phyloP scores from a whole-genome alignment of 805 yeast genomes.

The Metschnikowia noctiluminum region DNA sequence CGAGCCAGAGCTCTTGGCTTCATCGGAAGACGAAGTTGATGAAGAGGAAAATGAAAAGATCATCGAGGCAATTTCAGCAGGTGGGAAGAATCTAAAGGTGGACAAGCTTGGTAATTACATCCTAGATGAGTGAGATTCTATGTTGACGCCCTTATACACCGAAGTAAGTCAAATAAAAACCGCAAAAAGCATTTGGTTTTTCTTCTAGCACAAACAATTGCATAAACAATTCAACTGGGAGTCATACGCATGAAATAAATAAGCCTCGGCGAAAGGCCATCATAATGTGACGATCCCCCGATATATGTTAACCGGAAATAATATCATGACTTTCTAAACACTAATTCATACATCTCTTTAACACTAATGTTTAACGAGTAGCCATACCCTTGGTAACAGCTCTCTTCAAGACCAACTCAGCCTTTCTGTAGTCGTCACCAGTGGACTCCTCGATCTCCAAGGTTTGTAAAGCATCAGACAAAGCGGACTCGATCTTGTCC shows the following conservation, averaged over 20 bases:
- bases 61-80: slow-evolving; percentile 64
- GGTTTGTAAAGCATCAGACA: slow-evolving; percentile 97
- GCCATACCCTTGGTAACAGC: slow-evolving; percentile 99
- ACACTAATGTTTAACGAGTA: slow-evolving; percentile 67
- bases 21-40: slow-evolving; percentile 26
- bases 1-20: slow-evolving; percentile 20
- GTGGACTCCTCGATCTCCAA: slow-evolving; percentile 94
- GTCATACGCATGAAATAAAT: neutral
- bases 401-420: slow-evolving; percentile 98
- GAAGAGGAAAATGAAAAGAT: slow-evolving; percentile 51
- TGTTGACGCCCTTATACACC: neutral
- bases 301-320: slow-evolving; percentile 8
- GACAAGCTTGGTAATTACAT: slow-evolving; percentile 82
- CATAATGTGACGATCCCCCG: neutral
- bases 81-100: slow-evolving; percentile 66
- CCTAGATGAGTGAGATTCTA: slow-evolving; percentile 39
- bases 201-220: neutral
- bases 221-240: neutral
- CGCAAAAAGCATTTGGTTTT: neutral
- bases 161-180: neutral
- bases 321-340: slow-evolving; percentile 18
- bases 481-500: slow-evolving; percentile 96
- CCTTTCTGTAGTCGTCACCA: slow-evolving; percentile 98
- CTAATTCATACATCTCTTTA: slow-evolving; percentile 17
- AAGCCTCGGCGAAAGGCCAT: neutral